phyloP scores from a whole-genome alignment of 257 asterid genomes.

The Nicotiana sylvestris region DNA sequence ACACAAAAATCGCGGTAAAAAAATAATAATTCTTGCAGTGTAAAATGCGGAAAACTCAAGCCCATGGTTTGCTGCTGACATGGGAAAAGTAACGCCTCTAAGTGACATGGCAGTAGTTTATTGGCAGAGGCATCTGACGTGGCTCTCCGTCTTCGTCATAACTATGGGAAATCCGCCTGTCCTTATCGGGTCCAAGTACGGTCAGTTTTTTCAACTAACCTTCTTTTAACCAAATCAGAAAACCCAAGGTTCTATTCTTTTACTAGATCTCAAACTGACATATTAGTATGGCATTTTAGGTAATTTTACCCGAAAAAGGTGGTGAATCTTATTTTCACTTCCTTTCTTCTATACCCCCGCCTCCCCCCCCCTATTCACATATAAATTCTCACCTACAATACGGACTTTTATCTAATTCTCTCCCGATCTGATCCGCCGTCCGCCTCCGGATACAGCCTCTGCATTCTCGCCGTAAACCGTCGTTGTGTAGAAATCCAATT shows the following conservation, averaged over 20 bases:
- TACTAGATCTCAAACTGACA: not conserved
- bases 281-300: not conserved
- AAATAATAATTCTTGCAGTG: not conserved
- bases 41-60: not conserved
- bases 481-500: not conserved
- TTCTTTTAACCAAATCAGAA: not conserved
- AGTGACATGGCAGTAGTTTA: not conserved
- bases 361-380: not conserved
- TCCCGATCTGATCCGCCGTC: conserved; percentile 9
- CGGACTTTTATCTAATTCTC: not conserved
- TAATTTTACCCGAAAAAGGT: conserved; percentile 4
- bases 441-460: not conserved
- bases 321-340: conserved; percentile 6
- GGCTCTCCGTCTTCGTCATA: not conserved
- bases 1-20: not conserved
- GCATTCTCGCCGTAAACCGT: not conserved
- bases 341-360: not conserved
- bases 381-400: not conserved
- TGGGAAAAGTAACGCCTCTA: not conserved
- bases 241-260: not conserved
- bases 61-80: not conserved
- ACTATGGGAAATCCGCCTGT: not conserved
- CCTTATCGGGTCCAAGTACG: conserved; percentile 10
- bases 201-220: conserved; percentile 6
- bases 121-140: not conserved